A percentile compares a stretch with the other conserved stretches of the same genome.
These are phyloP conservation scores for Zygosaccharomyces rouxii DNA, from an alignment of 805 yeast species.

Conservation along the genomic window DNA sequence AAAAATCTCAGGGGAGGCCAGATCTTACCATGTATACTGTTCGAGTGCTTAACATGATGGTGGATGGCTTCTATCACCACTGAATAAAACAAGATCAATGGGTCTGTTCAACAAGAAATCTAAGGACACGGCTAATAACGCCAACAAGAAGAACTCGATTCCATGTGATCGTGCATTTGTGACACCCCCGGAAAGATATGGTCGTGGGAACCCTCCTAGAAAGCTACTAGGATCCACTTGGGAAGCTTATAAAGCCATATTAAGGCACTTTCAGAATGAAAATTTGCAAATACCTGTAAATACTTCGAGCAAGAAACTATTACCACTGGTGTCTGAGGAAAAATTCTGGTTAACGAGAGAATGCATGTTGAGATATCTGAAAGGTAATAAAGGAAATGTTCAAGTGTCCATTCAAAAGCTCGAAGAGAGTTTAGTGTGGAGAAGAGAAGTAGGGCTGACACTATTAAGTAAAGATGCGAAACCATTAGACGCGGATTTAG, in stretches of 20 bases:
- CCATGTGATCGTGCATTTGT: conserved; percentile 21
- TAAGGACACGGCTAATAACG: conserved; percentile 8
- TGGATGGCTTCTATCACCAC: background rate
- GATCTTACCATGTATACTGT: background rate
- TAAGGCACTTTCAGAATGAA: conserved; percentile 21
- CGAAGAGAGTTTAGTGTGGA: conserved; percentile 48
- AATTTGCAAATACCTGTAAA: conserved; percentile 20
- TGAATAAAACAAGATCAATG: conserved; percentile 14
- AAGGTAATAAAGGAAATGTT: conserved; percentile 50
- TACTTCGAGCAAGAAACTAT: conserved; percentile 39
- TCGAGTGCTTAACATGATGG: background rate
- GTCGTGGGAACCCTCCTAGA: conserved; percentile 14
- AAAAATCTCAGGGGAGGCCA: background rate
- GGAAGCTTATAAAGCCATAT: conserved; percentile 17
- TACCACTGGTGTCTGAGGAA: conserved; percentile 35
- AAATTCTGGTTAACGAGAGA: conserved; percentile 44
- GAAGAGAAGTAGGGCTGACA: conserved; percentile 47
- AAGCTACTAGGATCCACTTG: conserved; percentile 21
- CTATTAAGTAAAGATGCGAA: conserved; percentile 35
- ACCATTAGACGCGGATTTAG: conserved; percentile 40
- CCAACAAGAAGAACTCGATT: conserved; percentile 20
- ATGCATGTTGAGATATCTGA: conserved; percentile 47
- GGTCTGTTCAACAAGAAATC: conserved; percentile 28
- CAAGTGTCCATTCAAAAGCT: conserved; percentile 43
- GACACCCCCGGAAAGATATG: conserved; percentile 25